Percentiles rank a stretch among this genome's conserved stretches.
Conservation (phyloP, 208 protist genomes). For the Acanthamoeba culbertsoni region DNA sequence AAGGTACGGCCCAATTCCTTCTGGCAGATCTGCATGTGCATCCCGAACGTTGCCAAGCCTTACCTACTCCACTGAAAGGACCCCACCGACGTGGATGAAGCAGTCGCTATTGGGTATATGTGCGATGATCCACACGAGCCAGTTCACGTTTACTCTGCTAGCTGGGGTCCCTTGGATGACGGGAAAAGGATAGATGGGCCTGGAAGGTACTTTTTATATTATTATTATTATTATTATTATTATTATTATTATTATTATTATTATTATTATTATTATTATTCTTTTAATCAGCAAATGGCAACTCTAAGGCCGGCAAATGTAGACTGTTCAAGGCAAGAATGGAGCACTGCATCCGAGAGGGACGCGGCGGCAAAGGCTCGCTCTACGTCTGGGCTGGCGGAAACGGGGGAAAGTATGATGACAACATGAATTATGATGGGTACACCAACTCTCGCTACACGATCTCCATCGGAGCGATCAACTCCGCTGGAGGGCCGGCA, state of each 20-base stretch:
- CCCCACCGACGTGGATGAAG: neutral
- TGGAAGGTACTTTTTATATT: neutral
- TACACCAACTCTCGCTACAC: slow-evolving; percentile 69
- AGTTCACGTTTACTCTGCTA: slow-evolving; percentile 64
- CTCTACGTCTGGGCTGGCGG: slow-evolving; percentile 74
- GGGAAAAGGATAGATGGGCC: slow-evolving; percentile 65
- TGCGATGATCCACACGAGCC: neutral
- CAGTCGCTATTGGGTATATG: neutral
- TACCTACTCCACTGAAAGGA: neutral
- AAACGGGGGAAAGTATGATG: slow-evolving; percentile 60
- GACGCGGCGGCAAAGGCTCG: slow-evolving; percentile 60
- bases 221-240: neutral
- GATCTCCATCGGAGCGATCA: slow-evolving; percentile 62
- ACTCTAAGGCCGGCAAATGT: too few species aligned
- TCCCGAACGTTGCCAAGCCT: too few species aligned
- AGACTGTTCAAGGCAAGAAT: neutral
- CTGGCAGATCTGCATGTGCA: neutral
- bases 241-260: neutral
- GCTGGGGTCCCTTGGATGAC: slow-evolving; percentile 74
- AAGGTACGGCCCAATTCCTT: neutral
- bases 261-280: neutral
- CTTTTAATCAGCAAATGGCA: neutral
- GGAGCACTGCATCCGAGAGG: slow-evolving; percentile 62
- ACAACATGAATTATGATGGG: slow-evolving; percentile 76
- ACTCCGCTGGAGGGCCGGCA: slow-evolving; percentile 2